Percentiles rank a stretch among this genome's conserved stretches.
Conservation (phyloP, 805 yeast genomes). For the Clavispora vitiphila region DNA sequence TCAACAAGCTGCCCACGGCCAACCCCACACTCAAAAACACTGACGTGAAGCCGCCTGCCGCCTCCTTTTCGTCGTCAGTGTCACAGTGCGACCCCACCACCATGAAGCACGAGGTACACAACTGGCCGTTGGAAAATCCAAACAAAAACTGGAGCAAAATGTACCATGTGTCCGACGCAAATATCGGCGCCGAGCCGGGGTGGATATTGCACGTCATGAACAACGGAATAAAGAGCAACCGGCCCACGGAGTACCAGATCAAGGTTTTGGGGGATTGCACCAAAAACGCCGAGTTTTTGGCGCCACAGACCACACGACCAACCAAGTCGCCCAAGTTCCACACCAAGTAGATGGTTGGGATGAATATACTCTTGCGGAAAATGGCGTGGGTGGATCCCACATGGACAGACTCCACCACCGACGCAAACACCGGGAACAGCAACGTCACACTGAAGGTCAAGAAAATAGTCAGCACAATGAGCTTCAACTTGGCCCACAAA, state of each 20-base stretch:
- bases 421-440: slow-evolving; percentile 86
- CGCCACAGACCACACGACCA: slow-evolving; percentile 70
- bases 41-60: slow-evolving; percentile 92
- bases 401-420: slow-evolving; percentile 51
- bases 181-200: slow-evolving; percentile 29
- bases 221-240: slow-evolving; percentile 64
- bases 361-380: slow-evolving; percentile 44
- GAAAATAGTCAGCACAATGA: slow-evolving; percentile 65
- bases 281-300: slow-evolving; percentile 17
- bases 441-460: slow-evolving; percentile 70
- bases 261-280: slow-evolving; percentile 41
- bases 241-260: slow-evolving; percentile 48
- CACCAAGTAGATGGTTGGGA: slow-evolving; percentile 72
- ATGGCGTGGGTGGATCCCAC: slow-evolving; percentile 26
- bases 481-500: slow-evolving; percentile 58
- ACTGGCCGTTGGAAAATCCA: slow-evolving; percentile 87
- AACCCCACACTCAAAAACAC: slow-evolving; percentile 75
- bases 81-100: slow-evolving; percentile 57
- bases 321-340: slow-evolving; percentile 90
- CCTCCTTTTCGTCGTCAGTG: slow-evolving; percentile 67
- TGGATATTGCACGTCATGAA: slow-evolving; percentile 64
- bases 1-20: slow-evolving; percentile 69
- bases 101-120: slow-evolving; percentile 77
- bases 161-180: slow-evolving; percentile 63
- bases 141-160: slow-evolving; percentile 65